Evolutionary conservation across 306 rosid species (phyloP).

Genomic region (Hippophae tibetana): DNA sequence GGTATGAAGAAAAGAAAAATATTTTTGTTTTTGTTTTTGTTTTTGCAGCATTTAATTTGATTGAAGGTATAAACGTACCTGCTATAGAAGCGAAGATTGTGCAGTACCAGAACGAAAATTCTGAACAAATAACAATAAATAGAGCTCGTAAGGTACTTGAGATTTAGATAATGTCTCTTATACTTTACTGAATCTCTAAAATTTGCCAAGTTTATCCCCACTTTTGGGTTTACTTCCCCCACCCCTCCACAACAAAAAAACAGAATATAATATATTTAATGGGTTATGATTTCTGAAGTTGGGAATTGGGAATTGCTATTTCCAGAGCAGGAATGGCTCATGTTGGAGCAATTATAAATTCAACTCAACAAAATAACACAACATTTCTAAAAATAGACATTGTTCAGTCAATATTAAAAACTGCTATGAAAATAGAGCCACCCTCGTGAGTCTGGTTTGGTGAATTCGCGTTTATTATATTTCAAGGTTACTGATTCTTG

Average conservation of each 20-base stretch:
- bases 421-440: no score
- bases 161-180: background rate
- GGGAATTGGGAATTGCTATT: background rate
- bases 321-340: no score
- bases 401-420: background rate
- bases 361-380: no score
- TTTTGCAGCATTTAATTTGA: conserved; percentile 51
- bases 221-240: background rate
- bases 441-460: no score
- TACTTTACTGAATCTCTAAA: background rate
- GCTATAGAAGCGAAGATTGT: conserved; percentile 66
- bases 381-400: no score
- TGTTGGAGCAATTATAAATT: no score
- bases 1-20: conserved; percentile 1
- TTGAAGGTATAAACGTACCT: conserved; percentile 68
- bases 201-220: background rate
- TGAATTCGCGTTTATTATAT: no score
- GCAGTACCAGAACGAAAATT: conserved; percentile 76
- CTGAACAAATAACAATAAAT: conserved; percentile 74
- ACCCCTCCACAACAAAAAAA: background rate
- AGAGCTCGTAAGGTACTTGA: conserved; percentile 74
- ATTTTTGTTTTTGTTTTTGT: background rate
- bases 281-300: background rate
- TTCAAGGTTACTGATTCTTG: conserved; percentile 15
- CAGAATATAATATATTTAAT: background rate